Conservation (phyloP, 305 asterid species). For the Fraxinus dipetala region DNA sequence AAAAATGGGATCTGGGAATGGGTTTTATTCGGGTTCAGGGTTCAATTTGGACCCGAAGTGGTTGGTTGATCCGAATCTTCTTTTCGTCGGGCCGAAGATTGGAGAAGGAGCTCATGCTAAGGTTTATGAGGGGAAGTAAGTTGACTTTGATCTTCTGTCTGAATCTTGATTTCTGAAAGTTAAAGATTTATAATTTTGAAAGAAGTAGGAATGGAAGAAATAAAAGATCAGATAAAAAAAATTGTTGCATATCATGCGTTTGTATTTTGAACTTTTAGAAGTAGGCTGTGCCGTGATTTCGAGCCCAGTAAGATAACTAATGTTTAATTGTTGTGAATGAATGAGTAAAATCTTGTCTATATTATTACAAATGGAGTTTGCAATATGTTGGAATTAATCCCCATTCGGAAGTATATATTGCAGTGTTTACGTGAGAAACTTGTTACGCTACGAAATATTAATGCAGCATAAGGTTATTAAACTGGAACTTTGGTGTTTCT, state of each 20-base stretch:
- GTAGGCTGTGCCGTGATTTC: background rate
- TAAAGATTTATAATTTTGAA: conserved; percentile 11
- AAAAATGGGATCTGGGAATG: conserved; percentile 70
- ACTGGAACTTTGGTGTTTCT: background rate
- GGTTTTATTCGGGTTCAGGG: conserved; percentile 61
- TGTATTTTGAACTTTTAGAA: background rate
- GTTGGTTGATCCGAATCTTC: conserved; percentile 91
- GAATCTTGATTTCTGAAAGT: conserved; percentile 16
- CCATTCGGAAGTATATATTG: background rate
- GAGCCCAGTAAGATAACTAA: background rate
- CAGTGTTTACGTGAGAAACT: background rate
- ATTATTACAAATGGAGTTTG: background rate
- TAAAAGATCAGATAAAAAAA: background rate
- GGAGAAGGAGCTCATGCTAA: conserved; percentile 59
- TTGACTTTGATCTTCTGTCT: conserved; percentile 31
- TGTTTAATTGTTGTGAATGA: background rate
- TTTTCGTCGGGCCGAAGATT: conserved; percentile 71
- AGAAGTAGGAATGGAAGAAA: conserved; percentile 3
- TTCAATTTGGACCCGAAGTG: conserved; percentile 72
- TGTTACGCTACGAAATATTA: background rate
- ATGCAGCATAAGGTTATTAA: background rate
- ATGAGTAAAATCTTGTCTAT: background rate
- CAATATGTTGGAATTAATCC: background rate
- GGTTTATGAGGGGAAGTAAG: conserved; percentile 96
- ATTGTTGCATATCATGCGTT: too few species aligned